Percentiles rank a stretch among this genome's conserved stretches.
phyloP scores from a whole-genome alignment of 768 basidiomycete species.

The Panaeolus papilionaceus region DNA sequence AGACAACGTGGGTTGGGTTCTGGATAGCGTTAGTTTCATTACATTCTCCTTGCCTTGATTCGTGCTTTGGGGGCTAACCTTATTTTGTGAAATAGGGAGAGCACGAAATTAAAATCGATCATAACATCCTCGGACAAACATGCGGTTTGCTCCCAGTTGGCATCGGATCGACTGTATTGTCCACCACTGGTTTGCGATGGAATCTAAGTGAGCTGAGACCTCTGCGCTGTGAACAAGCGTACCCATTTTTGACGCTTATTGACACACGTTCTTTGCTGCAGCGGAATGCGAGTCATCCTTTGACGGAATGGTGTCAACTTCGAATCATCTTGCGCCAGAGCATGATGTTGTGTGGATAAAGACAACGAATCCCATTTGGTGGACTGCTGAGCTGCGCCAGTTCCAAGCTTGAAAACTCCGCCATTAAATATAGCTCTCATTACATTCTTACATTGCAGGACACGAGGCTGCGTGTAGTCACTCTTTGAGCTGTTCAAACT shows the following conservation, averaged over 20 bases:
- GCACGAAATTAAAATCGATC: conserved; percentile 80
- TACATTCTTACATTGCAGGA: background rate
- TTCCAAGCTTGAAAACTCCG: conserved; percentile 16
- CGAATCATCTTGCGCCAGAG: conserved; percentile 84
- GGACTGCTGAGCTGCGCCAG: conserved; percentile 77
- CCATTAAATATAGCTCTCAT: background rate
- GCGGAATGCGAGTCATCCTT: conserved; percentile 76
- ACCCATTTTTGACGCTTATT: background rate
- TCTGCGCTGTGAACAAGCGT: background rate
- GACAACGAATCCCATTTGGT: conserved; percentile 88
- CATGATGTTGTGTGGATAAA: conserved; percentile 70
- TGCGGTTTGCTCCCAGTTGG: conserved; percentile 97
- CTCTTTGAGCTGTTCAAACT: background rate
- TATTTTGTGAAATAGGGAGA: conserved; percentile 63
- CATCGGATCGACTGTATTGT: conserved; percentile 73
- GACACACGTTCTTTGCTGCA: conserved; percentile 31
- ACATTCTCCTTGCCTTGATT: background rate
- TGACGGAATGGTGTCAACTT: conserved; percentile 87
- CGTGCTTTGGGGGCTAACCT: background rate
- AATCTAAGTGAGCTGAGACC: conserved; percentile 68
- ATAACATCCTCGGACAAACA: conserved; percentile 77
- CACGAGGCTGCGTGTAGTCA: background rate
- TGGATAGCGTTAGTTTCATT: conserved; percentile 64
- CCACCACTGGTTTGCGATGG: conserved; percentile 89
- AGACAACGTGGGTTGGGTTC: conserved; percentile 90